Conservation (phyloP, 2,329 filamentous ascomycete genomes). For the Chaetomiaceae sp. region DNA sequence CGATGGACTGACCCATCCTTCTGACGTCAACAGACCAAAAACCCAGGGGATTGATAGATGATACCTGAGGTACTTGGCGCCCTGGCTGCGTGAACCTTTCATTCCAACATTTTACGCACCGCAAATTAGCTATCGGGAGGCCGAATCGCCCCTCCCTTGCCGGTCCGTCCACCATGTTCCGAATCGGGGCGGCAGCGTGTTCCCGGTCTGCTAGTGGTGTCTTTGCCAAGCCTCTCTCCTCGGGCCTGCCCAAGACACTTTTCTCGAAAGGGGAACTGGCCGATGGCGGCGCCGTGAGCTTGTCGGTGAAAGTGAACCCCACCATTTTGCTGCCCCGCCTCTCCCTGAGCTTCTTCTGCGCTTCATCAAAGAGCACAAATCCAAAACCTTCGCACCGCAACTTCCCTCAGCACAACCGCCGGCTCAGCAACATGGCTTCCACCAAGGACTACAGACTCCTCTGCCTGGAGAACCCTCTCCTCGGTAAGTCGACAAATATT, state of each 20-base stretch:
- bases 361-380: conserved; percentile 16
- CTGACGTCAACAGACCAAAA: conserved; percentile 18
- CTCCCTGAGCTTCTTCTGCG: conserved; percentile 3
- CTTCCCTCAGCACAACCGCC: conserved; percentile 16
- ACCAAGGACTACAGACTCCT: conserved; percentile 80
- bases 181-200: conserved; percentile 9
- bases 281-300: conserved; percentile 11
- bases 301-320: conserved; percentile 8
- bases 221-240: conserved; percentile 16
- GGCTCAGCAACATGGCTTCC: conserved; percentile 58
- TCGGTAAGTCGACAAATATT: conserved; percentile 54
- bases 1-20: not conserved
- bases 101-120: no score
- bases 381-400: conserved; percentile 13
- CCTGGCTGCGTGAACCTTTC: no score
- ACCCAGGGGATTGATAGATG: no score
- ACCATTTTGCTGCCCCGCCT: conserved; percentile 19
- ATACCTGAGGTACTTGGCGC: no score
- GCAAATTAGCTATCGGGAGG: no score
- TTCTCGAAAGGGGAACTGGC: conserved; percentile 4
- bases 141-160: no score
- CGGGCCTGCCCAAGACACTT: conserved; percentile 3
- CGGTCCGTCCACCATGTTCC: conserved; percentile 16
- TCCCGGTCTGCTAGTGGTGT: conserved; percentile 5
- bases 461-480: conserved; percentile 94